phyloP scores from a whole-genome alignment of 2,329 filamentous ascomycete genomes.

The Colletotrichum scovillei region DNA sequence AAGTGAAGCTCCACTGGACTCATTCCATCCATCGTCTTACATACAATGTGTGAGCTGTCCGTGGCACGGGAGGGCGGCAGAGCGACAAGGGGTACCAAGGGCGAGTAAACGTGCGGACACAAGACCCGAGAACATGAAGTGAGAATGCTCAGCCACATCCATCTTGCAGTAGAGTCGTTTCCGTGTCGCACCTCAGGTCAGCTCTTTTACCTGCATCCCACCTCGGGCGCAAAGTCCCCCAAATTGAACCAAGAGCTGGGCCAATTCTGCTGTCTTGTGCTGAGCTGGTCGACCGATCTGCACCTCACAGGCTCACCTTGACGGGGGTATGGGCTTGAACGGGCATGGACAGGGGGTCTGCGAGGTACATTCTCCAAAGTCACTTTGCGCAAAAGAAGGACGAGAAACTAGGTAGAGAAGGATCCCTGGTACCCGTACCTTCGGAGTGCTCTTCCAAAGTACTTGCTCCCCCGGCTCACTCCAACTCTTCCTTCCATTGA shows the following conservation, averaged over 20 bases:
- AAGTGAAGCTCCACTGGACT: neutral
- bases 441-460: neutral
- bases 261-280: neutral
- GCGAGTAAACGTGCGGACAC: neutral
- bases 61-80: conserved; percentile 4
- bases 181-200: neutral
- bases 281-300: conserved; percentile 6
- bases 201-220: neutral
- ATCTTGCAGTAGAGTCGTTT: neutral
- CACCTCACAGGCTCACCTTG: neutral
- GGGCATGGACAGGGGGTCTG: neutral
- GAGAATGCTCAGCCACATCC: conserved; percentile 13
- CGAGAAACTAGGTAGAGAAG: neutral
- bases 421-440: neutral
- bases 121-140: neutral
- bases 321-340: neutral
- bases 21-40: neutral
- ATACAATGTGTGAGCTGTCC: neutral
- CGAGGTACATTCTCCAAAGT: conserved; percentile 4
- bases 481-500: neutral
- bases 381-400: neutral
- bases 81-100: neutral
- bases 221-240: neutral
- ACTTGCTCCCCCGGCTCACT: neutral
- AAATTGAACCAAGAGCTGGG: neutral